Percentiles rank a stretch among this genome's conserved stretches.
Conservation (phyloP, 352 stramenopile species). For the Phytophthora vignae region DNA sequence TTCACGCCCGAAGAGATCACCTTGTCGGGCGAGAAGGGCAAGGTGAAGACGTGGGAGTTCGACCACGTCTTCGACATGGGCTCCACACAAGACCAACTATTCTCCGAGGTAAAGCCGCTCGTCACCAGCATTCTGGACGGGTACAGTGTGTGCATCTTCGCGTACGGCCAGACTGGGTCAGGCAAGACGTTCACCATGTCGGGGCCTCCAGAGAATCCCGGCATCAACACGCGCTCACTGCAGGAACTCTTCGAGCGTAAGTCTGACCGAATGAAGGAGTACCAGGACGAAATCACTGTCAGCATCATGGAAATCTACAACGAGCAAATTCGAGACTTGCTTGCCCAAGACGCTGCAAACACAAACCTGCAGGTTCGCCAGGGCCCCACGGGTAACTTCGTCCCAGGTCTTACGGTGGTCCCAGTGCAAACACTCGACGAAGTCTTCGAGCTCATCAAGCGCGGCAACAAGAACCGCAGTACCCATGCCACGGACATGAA, state of each 20-base stretch:
- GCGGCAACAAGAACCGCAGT: constrained; percentile 88
- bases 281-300: constrained; percentile 87
- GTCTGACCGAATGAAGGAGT: constrained; percentile 69
- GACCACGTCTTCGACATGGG: constrained; percentile 86
- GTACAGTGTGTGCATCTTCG: constrained; percentile 93
- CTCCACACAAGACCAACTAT: constrained; percentile 83
- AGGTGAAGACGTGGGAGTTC: constrained; percentile 89
- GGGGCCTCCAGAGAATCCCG: constrained; percentile 67
- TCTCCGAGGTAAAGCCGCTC: constrained; percentile 76
- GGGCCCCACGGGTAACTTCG: constrained; percentile 86
- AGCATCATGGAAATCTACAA: constrained; percentile 98
- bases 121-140: constrained; percentile 89
- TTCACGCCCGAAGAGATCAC: constrained; percentile 87
- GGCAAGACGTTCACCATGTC: constrained; percentile 92
- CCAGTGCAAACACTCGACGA: constrained; percentile 81
- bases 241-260: constrained; percentile 87
- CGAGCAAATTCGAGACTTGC: constrained; percentile 95
- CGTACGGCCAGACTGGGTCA: constrained; percentile 88
- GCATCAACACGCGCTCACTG: constrained; percentile 88
- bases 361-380: constrained; percentile 88
- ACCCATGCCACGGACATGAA: constrained; percentile 92
- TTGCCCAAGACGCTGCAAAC: constrained; percentile 83
- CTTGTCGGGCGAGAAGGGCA: constrained; percentile 82
- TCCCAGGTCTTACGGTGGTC: constrained; percentile 78
- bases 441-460: constrained; percentile 87